Base-by-base conservation (phyloP, 345 rosid species). In the Angophora floribunda region DNA sequence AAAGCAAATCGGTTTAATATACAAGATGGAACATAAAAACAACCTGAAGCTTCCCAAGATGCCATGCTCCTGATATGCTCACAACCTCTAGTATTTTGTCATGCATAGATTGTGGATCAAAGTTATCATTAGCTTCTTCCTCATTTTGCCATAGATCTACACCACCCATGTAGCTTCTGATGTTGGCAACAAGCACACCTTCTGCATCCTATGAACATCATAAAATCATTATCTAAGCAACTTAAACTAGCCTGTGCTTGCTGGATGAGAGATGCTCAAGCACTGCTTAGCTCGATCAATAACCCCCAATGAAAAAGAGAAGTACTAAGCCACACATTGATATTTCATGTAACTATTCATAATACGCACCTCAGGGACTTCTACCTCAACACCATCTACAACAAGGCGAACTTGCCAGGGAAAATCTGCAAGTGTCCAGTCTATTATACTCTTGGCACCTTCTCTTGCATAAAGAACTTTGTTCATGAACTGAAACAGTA, bases 131-230 rank as follows among this genome's bases (percentile, higher is more conserved):
- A 78, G 92, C 93, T 90, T 95, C 98, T 89, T 95, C 97, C 89
- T 95, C 96, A 57, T 96, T 95, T 89, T 96, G 96, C 98, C 99
- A 96, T 87, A 96, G 91, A 90, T 96, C 99, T 47, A 96, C 98
- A 32, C 98, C 98, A 52, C 98, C 99, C 99, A 96, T 96, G 90
- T 96, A 96, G 91, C 99, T 96, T 89, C 99, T 97, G 52, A 96
- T 96, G 91, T 96, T 96, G 50, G 96, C 95, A 88, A 96, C 95
- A 51, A 96, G 97, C 85, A 96, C 94, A 49, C 99, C 98, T 89
- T 95, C 99, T 52, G 95, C 96, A 90, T 96, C 99, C 99, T 96
- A 91, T 84, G 88, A 61, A n/a, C 92, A 88, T 63, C n/a, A 79
- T 51, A 85, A 51, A 44, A 90, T 65, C 59, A 50, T 12, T 85